phyloP scores from a whole-genome alignment of 164 flowering plant species.

The Berberis vulgaris region DNA sequence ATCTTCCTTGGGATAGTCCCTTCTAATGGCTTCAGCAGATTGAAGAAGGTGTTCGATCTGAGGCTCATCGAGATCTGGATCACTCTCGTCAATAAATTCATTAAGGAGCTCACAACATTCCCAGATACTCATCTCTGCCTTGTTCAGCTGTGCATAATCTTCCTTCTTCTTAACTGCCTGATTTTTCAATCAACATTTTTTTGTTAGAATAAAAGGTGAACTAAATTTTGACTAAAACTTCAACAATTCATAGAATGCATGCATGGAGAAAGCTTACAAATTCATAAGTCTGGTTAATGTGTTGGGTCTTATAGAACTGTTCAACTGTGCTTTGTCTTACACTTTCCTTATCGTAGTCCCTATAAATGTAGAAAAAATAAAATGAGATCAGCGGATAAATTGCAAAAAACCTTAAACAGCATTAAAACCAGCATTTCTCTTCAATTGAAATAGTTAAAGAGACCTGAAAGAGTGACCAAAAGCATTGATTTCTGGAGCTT shows the following conservation, averaged over 20 bases:
- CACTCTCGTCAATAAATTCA: conserved; percentile 12
- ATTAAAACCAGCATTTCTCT: not conserved
- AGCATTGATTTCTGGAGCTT: conserved; percentile 25
- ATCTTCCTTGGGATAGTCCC: conserved; percentile 27
- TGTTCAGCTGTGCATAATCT: conserved; percentile 28
- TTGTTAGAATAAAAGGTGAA: no score
- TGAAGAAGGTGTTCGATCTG: conserved; percentile 31
- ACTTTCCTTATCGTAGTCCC: conserved; percentile 30
- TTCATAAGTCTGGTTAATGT: conserved; percentile 31
- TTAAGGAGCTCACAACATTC: conserved; percentile 39
- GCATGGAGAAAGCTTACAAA: conserved; percentile 18
- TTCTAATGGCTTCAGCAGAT: conserved; percentile 26
- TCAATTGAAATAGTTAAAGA: not conserved
- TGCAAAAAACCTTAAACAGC: no score
- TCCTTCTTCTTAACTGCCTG: conserved; percentile 28
- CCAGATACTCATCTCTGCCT: conserved; percentile 32
- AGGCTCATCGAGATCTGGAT: conserved; percentile 16
- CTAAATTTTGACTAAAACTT: no score
- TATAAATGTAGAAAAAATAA: not conserved
- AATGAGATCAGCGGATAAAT: not conserved
- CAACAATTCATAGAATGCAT: no score
- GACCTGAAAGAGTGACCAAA: conserved; percentile 34
- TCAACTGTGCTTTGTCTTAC: conserved; percentile 20
- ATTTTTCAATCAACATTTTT: not conserved
- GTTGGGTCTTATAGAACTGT: conserved; percentile 23